A percentile compares a stretch with the other conserved stretches of the same genome.
Evolutionary conservation across 2,329 filamentous ascomycete species (phyloP).

Genomic region (Amauroascus niger): DNA sequence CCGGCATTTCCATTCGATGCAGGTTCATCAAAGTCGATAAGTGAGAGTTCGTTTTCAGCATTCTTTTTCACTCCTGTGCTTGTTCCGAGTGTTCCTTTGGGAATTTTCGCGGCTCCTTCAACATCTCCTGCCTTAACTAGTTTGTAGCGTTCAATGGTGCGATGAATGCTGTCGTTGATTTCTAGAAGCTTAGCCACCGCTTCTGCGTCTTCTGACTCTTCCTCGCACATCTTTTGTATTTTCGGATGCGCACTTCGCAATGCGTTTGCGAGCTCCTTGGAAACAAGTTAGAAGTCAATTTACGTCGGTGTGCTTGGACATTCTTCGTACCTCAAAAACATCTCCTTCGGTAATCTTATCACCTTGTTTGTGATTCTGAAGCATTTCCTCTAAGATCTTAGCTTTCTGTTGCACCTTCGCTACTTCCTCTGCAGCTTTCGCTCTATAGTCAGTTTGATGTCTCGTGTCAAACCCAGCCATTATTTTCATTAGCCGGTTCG

Average conservation of each 20-base stretch:
- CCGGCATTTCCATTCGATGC: constrained; percentile 41
- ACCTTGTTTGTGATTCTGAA: constrained; percentile 72
- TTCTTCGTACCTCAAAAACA: constrained; percentile 52
- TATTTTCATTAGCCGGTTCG: constrained; percentile 95
- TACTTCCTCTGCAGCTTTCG: constrained; percentile 93
- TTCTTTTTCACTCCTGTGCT: constrained; percentile 57
- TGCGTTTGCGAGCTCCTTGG: constrained; percentile 72
- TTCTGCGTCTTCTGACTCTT: constrained; percentile 93
- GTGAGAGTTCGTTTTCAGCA: constrained; percentile 67
- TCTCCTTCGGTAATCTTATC: constrained; percentile 65
- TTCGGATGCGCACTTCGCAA: constrained; percentile 93
- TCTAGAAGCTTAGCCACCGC: constrained; percentile 90
- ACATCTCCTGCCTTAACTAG: constrained; percentile 91
- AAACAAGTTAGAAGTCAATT: constrained; percentile 10
- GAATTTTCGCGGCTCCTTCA: constrained; percentile 71
- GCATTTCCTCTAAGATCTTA: constrained; percentile 78
- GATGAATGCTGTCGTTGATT: constrained; percentile 97
- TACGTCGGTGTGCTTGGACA: background rate
- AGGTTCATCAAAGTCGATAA: constrained; percentile 77
- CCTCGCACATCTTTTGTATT: constrained; percentile 98
- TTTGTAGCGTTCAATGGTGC: constrained; percentile 91
- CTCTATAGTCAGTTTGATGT: constrained; percentile 93
- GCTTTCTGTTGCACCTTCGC: constrained; percentile 94
- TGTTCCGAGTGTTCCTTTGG: constrained; percentile 65
- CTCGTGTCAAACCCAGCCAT: constrained; percentile 97